Evolutionary conservation across 148 eudicot genomes (phyloP), one percentile per base, ranked within the genome.

Genomic region (Silene conica): DNA sequence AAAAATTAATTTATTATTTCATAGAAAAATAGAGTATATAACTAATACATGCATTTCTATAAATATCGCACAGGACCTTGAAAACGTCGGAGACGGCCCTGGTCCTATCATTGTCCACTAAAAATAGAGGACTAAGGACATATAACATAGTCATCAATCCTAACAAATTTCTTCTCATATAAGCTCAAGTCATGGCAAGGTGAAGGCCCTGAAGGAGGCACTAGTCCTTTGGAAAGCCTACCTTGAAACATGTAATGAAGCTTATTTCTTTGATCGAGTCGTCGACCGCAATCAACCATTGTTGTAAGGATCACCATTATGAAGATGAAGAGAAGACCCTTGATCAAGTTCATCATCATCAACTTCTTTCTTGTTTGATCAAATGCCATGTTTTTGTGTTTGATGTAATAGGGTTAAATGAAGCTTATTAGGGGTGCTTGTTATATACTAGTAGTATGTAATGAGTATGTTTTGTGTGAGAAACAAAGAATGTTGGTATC

Each of bases 141-240:
- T 25, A 56, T 12, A 65, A 41, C 67, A 71, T 72, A 77, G 22
- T 77, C 71, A 3, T 72, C 71, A 64, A 72, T 2, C 4, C 15
- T 50, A 20, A 52, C 50, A 13, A 15, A 62, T 34, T 77, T 15
- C 9, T 52, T 12, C 12, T 16, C 7, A 18, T 41, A 4, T 6
- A 63, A 12, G 14, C 26, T 50, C 70, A 73, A 78, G 70, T 88
- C 72, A 55, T 84, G 87, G 73, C 88, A 86, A 0, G 73, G 75
- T 46, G 92, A 86, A 65, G 89, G 85, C 71, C 78, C 85, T 0
- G 89, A 86, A 21, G 92, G 92, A 3, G 85, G 86, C 8, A 84
- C 85, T 0, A 48, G 73, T 8, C 85, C 88, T 76, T 81, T 84
- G 0, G 89, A 89, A 38, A 86, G 86, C 74, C 48, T 67, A 48